Conservation (phyloP, 768 basidiomycete species). For the Fomitopsis serialis region DNA sequence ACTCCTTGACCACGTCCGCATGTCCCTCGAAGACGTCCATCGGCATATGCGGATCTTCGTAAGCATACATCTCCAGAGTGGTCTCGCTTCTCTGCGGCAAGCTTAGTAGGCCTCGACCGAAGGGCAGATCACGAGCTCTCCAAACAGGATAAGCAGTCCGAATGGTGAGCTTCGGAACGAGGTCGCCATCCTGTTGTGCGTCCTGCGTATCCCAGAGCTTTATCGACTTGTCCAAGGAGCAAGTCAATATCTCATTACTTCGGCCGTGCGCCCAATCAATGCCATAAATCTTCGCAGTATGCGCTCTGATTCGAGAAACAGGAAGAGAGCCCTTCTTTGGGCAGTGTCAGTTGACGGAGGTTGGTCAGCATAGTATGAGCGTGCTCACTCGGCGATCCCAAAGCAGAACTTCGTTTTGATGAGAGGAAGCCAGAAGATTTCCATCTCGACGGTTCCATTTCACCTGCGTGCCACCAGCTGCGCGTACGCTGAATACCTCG, state of each 20-base stretch:
- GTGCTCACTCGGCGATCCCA: constrained; percentile 90
- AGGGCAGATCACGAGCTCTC: constrained; percentile 89
- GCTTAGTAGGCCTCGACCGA: constrained; percentile 83
- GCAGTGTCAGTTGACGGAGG: not conserved
- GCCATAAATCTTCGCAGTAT: constrained; percentile 92
- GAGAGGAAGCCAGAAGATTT: constrained; percentile 85
- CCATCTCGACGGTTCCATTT: constrained; percentile 93
- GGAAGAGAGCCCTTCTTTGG: constrained; percentile 86
- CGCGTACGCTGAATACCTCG: constrained; percentile 2
- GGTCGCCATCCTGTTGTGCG: constrained; percentile 2
- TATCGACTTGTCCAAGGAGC: constrained; percentile 90
- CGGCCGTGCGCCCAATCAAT: constrained; percentile 89
- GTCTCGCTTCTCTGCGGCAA: constrained; percentile 87
- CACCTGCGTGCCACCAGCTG: constrained; percentile 88
- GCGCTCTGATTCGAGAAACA: constrained; percentile 67
- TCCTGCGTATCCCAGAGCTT: constrained; percentile 72
- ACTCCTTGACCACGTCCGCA: constrained; percentile 93
- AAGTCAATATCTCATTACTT: constrained; percentile 83
- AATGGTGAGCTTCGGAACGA: constrained; percentile 31
- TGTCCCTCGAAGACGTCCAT: constrained; percentile 84
- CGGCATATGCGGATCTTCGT: constrained; percentile 38
- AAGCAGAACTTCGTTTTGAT: constrained; percentile 79
- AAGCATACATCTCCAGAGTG: constrained; percentile 76
- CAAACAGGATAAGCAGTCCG: constrained; percentile 86
- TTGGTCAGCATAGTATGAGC: not conserved